A percentile compares a stretch with the other conserved stretches of the same genome.
phyloP scores from a whole-genome alignment of 768 basidiomycete species.

The Xerocomellus dryophilus region DNA sequence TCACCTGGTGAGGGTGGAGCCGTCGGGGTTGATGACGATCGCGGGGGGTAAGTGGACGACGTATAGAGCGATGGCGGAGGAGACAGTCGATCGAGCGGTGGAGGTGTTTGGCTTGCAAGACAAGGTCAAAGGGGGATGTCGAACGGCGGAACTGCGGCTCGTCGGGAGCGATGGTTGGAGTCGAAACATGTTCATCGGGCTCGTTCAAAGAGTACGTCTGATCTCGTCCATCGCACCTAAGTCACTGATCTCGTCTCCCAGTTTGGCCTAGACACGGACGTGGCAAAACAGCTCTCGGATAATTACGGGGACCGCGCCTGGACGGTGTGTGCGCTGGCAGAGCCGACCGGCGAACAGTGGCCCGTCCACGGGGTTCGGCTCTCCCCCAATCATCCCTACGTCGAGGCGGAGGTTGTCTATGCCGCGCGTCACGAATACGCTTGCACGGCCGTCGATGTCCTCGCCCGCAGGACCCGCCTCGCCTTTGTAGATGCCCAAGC shows the following conservation, averaged over 20 bases:
- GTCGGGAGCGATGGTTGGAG: conserved; percentile 94
- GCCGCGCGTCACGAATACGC: conserved; percentile 91
- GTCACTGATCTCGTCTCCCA: conserved; percentile 26
- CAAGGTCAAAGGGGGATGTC: conserved; percentile 56
- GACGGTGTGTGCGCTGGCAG: conserved; percentile 82
- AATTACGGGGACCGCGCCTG: conserved; percentile 96
- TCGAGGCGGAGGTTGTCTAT: conserved; percentile 92
- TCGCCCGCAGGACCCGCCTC: conserved; percentile 89
- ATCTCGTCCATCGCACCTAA: neutral
- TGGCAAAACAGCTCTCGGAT: conserved; percentile 90
- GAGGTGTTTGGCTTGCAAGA: conserved; percentile 67
- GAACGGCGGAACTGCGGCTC: conserved; percentile 77
- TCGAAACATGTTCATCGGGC: conserved; percentile 93
- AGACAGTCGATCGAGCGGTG: conserved; percentile 86
- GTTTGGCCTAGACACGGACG: conserved; percentile 89
- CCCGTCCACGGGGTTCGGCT: conserved; percentile 83
- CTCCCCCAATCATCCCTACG: conserved; percentile 72
- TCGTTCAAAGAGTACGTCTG: conserved; percentile 76
- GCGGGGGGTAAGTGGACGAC: conserved; percentile 99
- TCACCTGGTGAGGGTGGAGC: conserved; percentile 84
- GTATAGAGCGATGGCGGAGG: conserved; percentile 93
- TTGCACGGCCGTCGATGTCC: conserved; percentile 85
- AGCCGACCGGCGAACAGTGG: conserved; percentile 75
- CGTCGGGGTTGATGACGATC: conserved; percentile 84
- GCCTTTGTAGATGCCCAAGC: conserved; percentile 90